Base-by-base conservation (phyloP, 169 alveolate species). In the Plasmodium billcollinsi region DNA sequence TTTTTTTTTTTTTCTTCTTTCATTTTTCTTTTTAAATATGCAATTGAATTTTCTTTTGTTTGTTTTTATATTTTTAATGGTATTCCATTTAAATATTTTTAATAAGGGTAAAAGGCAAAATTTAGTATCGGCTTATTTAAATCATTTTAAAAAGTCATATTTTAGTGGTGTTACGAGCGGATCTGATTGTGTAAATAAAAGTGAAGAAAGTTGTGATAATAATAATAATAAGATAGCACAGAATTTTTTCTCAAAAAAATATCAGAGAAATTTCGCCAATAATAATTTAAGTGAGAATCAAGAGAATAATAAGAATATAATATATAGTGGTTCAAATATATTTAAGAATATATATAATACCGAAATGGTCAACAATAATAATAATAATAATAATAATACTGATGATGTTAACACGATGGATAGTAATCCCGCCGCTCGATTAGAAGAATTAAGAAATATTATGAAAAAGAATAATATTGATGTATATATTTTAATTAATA, bases 401-500 rank as follows among this genome's bases (percentile, higher is more conserved):
- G 6, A 8, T 24, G 12, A 20, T 33, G 43, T 49, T 43, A 45
- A 70, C 75, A 21, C 6, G 18, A 59, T 26, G 58, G 26, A 4
- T 4, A 7, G 5, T 39, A 39, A 6, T 12, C 47, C 47, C 21
- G 29, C 15, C 8, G 45, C 72, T 14, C n/a, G 88, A 62, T 58
- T 86, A 12, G 21, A 72, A 29, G 56, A 43, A 3, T 39, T 86
- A 18, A 86, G 65, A 74, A 73, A 43, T 12, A 39, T 58, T 50
- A 86, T 86, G 92, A 54, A 49, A 7, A 73, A 72, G 21, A 47
- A 73, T 14, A 86, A 86, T 21, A 86, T 86, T 24, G 92, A 86
- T 72, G 88, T 73, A 39, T 86, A 86, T 39, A 72, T 86, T 12
- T 43, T 86, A 70, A 72, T 86, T 20, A 86, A 86, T n/a, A 86